Conservation (phyloP, 345 rosid genomes). For the Linum trigynum region DNA sequence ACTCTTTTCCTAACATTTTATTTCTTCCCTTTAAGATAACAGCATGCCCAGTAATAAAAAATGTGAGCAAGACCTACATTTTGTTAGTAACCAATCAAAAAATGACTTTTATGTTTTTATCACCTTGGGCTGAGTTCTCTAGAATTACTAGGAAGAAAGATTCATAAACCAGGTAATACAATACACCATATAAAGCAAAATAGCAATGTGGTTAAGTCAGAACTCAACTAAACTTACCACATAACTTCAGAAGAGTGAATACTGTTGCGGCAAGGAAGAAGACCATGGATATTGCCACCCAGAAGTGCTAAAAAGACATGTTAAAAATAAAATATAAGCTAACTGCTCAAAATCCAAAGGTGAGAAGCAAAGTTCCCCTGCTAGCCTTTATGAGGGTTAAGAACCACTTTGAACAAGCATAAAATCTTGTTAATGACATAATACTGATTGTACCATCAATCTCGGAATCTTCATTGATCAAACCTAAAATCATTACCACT, state of each 20-base stretch:
- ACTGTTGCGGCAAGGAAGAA: constrained; percentile 82
- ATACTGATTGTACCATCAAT: background rate
- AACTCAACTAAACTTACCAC: constrained; percentile 40
- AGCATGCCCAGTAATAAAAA: no score
- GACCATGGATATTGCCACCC: constrained; percentile 90
- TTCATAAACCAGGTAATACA: no score
- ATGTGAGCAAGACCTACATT: no score
- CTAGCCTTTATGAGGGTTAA: background rate
- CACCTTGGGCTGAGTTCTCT: no score
- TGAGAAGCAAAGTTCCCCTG: background rate
- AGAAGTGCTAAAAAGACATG: constrained; percentile 59
- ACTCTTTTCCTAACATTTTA: no score
- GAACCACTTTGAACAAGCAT: background rate
- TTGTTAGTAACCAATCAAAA: no score
- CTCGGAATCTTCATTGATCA: background rate
- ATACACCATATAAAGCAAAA: no score
- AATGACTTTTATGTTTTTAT: no score
- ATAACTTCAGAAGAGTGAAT: constrained; percentile 79
- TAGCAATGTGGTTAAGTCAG: no score
- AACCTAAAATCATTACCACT: background rate
- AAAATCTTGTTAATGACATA: background rate
- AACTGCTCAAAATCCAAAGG: background rate
- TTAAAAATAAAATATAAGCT: background rate
- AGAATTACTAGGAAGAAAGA: no score
- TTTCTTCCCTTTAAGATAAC: no score